phyloP scores from a whole-genome alignment of 306 rosid species.

The Fragaria iinumae region DNA sequence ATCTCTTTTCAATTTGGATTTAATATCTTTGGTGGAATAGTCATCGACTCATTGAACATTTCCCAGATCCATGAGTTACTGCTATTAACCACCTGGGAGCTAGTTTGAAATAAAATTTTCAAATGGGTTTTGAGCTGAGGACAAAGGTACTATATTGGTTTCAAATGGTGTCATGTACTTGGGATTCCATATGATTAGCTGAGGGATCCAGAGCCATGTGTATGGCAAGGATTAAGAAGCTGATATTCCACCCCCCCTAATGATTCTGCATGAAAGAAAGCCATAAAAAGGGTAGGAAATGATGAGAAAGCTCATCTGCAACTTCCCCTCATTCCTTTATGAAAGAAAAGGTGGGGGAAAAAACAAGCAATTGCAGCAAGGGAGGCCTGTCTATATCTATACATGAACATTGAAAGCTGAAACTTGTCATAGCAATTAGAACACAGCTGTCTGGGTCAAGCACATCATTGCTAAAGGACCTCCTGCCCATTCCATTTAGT shows the following conservation, averaged over 20 bases:
- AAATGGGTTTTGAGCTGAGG: neutral
- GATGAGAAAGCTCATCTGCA: slow-evolving; percentile 41
- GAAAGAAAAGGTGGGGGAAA: slow-evolving; percentile 36
- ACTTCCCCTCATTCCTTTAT: slow-evolving; percentile 26
- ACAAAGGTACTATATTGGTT: neutral
- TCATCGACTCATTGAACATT: neutral
- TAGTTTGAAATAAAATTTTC: neutral
- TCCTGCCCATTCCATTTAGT: neutral
- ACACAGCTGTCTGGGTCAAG: slow-evolving; percentile 33
- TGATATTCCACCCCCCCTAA: slow-evolving; percentile 16
- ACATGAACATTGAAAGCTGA: slow-evolving; percentile 30
- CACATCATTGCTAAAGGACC: slow-evolving; percentile 29
- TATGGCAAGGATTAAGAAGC: slow-evolving; percentile 35
- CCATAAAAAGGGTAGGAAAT: slow-evolving; percentile 36
- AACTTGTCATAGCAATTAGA: slow-evolving; percentile 23
- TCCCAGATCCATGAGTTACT: neutral
- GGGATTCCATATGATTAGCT: slow-evolving; percentile 15
- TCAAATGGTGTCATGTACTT: neutral
- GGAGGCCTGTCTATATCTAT: neutral
- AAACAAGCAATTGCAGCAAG: slow-evolving; percentile 26
- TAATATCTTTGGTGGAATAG: neutral
- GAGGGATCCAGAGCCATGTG: slow-evolving; percentile 30
- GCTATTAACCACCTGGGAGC: neutral
- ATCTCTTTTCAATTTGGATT: neutral
- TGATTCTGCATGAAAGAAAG: slow-evolving; percentile 36